Base-by-base conservation (phyloP, 2,329 filamentous ascomycete species). In the Blastomyces gilchristii region DNA sequence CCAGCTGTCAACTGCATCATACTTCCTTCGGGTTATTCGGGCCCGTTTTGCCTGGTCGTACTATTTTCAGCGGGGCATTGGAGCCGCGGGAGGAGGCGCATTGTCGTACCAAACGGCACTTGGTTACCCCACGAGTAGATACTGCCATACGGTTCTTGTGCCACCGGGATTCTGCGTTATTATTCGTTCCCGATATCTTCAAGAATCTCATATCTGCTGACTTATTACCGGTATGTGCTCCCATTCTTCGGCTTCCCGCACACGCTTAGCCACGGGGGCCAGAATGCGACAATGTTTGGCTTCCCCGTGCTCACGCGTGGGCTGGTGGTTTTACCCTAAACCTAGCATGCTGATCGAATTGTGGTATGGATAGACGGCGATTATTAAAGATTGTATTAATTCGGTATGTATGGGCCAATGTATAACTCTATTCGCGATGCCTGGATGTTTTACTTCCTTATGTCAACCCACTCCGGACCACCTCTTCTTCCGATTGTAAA, bases 41-140 rank as follows among this genome's bases (percentile, higher is more conserved):
- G 37, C 41, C 57, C 43, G 47, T 16, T 49, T 37, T 28, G 3
- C 28, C 28, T 37, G 25, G 25, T 22, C 16, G 31, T 34, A 25
- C 41, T 16, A 12, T 59, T 49, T 59, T 34, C 31, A 18, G 3
- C 18, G 31, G 14, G 16, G 16, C n/a, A 49, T 59, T 25, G 57
- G 28, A 59, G 57, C 25, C 9, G 57, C 49, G 57, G 41, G 57
- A 31, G 57, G 43, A 34, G 49, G 28, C 25, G 41, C 31, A 37
- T 37, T 59, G 57, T 59, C 43, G 25, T 43, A 59, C 43, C 39
- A 28, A 49, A 43, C 34, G 41, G 39, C 25, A 49, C 57, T 34
- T 31, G 56, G 56, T 58, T 58, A 41, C 56, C 22, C 57, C 57
- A n/a, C 57, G 41, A 49, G 37, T 28, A 49, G n/a, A 49, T 31